phyloP scores from a whole-genome alignment of 2,329 filamentous ascomycete species.

The Pseudogymnoascus sp. region DNA sequence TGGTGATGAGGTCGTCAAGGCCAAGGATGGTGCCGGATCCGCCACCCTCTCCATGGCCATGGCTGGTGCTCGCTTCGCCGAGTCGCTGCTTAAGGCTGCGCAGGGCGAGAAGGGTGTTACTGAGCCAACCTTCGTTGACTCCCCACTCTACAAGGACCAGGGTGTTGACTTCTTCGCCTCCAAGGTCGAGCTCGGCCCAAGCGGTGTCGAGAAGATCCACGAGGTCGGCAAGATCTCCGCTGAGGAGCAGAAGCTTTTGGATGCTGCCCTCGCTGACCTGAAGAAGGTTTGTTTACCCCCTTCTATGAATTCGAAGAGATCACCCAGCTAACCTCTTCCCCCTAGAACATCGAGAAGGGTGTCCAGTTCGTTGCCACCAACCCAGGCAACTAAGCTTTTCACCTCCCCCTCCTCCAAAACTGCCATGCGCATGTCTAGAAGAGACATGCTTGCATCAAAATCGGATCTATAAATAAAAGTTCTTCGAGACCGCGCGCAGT shows the following conservation, averaged over 20 bases:
- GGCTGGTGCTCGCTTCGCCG: slow-evolving; percentile 75
- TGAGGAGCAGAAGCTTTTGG: slow-evolving; percentile 81
- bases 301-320: slow-evolving; percentile 2
- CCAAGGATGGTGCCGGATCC: slow-evolving; percentile 95
- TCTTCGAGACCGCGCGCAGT: not conserved
- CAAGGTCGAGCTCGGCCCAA: slow-evolving; percentile 89
- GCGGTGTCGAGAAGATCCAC: slow-evolving; percentile 90
- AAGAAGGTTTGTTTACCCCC: slow-evolving; percentile 43
- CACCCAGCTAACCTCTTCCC: slow-evolving; percentile 25
- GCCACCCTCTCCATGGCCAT: slow-evolving; percentile 98
- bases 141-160: slow-evolving; percentile 96
- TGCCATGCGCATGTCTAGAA: slow-evolving; percentile 8
- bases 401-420: not conserved
- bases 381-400: slow-evolving; percentile 45
- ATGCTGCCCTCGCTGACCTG: slow-evolving; percentile 74
- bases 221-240: slow-evolving; percentile 76
- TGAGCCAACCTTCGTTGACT: slow-evolving; percentile 96
- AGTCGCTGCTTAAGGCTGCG: slow-evolving; percentile 84
- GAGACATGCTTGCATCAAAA: not conserved
- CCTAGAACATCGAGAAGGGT: slow-evolving; percentile 88
- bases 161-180: slow-evolving; percentile 96
- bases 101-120: slow-evolving; percentile 91
- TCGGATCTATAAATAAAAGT: slow-evolving; percentile 3
- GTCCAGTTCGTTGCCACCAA: slow-evolving; percentile 50
- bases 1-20: slow-evolving; percentile 98